A percentile compares a stretch with the other conserved stretches of the same genome.
Evolutionary conservation across 306 rosid species (phyloP).

Genomic region (Casuarina glauca): DNA sequence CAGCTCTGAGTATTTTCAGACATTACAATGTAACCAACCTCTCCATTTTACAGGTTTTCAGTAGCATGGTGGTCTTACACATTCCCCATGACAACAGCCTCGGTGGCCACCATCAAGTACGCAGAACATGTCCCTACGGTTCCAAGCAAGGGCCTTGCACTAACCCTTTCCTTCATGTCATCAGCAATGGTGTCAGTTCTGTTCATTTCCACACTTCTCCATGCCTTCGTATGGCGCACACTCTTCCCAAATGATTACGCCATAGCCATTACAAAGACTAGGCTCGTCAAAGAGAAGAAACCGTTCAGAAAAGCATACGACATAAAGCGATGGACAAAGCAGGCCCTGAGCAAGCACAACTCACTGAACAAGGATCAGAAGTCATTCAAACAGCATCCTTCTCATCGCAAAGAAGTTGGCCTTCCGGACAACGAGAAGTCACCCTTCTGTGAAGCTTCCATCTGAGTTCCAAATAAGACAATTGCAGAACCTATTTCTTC

Average conservation of each 20-base stretch:
- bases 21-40: background rate
- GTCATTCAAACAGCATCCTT: background rate
- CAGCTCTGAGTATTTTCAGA: too few relatives aligned
- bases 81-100: conserved; percentile 78
- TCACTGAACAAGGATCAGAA: conserved; percentile 36
- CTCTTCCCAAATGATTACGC: conserved; percentile 88
- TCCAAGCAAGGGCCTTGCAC: conserved; percentile 66
- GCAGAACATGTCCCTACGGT: conserved; percentile 75
- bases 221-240: conserved; percentile 73
- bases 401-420: background rate
- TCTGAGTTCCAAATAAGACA: too few relatives aligned
- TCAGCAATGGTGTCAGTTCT: conserved; percentile 64
- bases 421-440: background rate
- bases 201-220: conserved; percentile 75
- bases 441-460: background rate
- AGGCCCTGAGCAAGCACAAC: conserved; percentile 61
- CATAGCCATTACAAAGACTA: conserved; percentile 72
- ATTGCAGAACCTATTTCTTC: background rate
- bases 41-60: conserved; percentile 58
- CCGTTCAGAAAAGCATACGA: conserved; percentile 70
- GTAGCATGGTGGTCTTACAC: conserved; percentile 96
- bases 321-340: conserved; percentile 78
- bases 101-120: conserved; percentile 74
- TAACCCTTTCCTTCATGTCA: conserved; percentile 70
- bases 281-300: conserved; percentile 57